Evolutionary conservation across 106 monocot genomes (phyloP).

Genomic region (Chionographis japonica): DNA sequence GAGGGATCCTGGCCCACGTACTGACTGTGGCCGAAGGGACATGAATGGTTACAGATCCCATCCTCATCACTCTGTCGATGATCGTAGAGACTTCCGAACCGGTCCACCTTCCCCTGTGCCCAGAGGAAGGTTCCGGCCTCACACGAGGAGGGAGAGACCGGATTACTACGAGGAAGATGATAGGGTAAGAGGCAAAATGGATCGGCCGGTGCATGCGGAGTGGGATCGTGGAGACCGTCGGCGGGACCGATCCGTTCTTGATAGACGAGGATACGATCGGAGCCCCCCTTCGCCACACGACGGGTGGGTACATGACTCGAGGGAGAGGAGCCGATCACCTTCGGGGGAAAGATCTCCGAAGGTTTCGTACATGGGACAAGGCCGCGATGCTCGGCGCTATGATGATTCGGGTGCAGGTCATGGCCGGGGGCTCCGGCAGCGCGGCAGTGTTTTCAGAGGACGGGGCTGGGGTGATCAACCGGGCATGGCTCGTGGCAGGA

Average conservation of each 20-base stretch:
- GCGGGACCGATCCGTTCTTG: constrained; percentile 21
- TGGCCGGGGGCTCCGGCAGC: constrained; percentile 5
- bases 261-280: constrained; percentile 25
- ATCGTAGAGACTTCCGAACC: constrained; percentile 21
- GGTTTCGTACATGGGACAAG: constrained; percentile 27
- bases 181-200: constrained; percentile 30
- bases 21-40: constrained; percentile 34
- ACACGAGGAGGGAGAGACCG: not conserved
- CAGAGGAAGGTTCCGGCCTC: constrained; percentile 23
- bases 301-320: constrained; percentile 26
- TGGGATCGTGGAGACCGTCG: constrained; percentile 17
- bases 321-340: constrained; percentile 69
- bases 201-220: constrained; percentile 13
- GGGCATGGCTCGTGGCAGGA: constrained; percentile 19
- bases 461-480: constrained; percentile 17
- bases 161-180: constrained; percentile 25
- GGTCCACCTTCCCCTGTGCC: constrained; percentile 18
- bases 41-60: constrained; percentile 40
- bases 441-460: too few species aligned
- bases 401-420: constrained; percentile 10
- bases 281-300: constrained; percentile 23
- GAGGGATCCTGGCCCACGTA: constrained; percentile 13
- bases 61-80: constrained; percentile 30
- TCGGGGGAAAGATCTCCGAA: constrained; percentile 8
- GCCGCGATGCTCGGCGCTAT: constrained; percentile 25